Percentiles rank a stretch among this genome's conserved stretches.
Conservation (phyloP, 2,329 filamentous ascomycete genomes). For the Pleurostoma richardsiae region DNA sequence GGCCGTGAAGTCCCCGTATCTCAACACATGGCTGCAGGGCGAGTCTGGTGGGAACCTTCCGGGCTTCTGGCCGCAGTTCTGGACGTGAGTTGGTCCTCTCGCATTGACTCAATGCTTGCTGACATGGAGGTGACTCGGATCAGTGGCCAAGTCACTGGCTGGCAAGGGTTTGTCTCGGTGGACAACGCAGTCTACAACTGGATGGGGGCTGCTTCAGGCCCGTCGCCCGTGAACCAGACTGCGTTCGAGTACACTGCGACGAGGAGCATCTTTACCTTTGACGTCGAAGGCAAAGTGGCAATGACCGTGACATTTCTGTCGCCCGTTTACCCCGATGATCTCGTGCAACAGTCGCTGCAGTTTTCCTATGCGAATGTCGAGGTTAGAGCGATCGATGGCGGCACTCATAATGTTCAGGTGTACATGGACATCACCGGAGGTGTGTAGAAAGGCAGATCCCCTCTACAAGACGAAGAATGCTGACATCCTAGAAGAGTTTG, state of each 20-base stretch:
- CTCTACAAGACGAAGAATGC: background rate
- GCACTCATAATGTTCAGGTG: conserved; percentile 59
- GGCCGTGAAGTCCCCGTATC: conserved; percentile 69
- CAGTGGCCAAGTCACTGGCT: conserved; percentile 53
- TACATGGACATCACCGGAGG: conserved; percentile 70
- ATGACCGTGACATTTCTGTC: conserved; percentile 68
- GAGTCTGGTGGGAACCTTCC: conserved; percentile 62
- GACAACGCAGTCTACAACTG: conserved; percentile 61
- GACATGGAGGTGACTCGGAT: background rate
- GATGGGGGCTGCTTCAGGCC: conserved; percentile 55
- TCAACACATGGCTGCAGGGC: conserved; percentile 64
- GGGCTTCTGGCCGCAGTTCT: conserved; percentile 65
- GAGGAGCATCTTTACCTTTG: conserved; percentile 63
- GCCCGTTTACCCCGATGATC: conserved; percentile 61
- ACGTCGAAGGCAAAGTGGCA: conserved; percentile 54
- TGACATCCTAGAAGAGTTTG: conserved; percentile 54
- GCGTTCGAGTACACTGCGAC: conserved; percentile 68
- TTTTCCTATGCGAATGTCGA: conserved; percentile 67
- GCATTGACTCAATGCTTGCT: background rate
- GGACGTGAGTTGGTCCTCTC: conserved; percentile 46
- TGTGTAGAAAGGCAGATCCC: conserved; percentile 24
- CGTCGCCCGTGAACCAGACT: conserved; percentile 51
- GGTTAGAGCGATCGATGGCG: conserved; percentile 57
- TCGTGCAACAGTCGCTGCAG: conserved; percentile 61
- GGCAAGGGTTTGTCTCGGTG: conserved; percentile 66